phyloP scores from a whole-genome alignment of 1,139 yeast genomes.

The Kodamaea anthophila region DNA sequence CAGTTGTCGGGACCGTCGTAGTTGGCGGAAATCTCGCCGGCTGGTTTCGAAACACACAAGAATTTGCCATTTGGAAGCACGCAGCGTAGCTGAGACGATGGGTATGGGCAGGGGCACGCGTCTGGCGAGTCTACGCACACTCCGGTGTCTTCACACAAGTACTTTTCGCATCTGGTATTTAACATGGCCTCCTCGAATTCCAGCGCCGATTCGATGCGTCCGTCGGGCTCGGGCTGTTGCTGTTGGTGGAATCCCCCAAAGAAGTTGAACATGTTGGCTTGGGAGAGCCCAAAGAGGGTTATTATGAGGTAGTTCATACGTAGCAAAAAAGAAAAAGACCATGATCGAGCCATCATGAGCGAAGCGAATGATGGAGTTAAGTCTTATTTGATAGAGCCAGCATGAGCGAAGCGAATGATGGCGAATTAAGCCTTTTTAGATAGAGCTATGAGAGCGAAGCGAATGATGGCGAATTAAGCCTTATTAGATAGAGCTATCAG shows the following conservation, averaged over 20 bases:
- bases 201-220: conserved; percentile 17
- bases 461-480: too few relatives aligned
- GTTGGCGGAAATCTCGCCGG: conserved; percentile 37
- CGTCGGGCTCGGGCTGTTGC: conserved; percentile 19
- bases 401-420: too few relatives aligned
- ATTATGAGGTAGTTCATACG: conserved; percentile 9
- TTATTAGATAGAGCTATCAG: too few relatives aligned
- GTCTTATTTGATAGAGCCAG: too few relatives aligned
- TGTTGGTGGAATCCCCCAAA: conserved; percentile 21
- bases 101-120: conserved; percentile 88
- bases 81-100: conserved; percentile 80
- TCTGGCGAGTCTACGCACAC: conserved; percentile 63
- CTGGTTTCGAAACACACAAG: conserved; percentile 78
- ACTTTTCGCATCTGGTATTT: conserved; percentile 51
- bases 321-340: too few relatives aligned
- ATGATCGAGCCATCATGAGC: too few relatives aligned
- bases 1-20: conserved; percentile 47
- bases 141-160: conserved; percentile 77
- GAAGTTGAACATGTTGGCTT: conserved; percentile 33
- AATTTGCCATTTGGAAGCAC: conserved; percentile 60
- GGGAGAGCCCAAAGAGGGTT: conserved; percentile 4
- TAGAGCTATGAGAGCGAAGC: too few relatives aligned
- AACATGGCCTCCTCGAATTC: conserved; percentile 26
- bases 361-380: too few relatives aligned
- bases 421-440: too few relatives aligned